Evolutionary conservation across 371 early-diverging fungal genomes (phyloP), one percentile per base, ranked within the genome.

Genomic region (Catenaria anguillulae): DNA sequence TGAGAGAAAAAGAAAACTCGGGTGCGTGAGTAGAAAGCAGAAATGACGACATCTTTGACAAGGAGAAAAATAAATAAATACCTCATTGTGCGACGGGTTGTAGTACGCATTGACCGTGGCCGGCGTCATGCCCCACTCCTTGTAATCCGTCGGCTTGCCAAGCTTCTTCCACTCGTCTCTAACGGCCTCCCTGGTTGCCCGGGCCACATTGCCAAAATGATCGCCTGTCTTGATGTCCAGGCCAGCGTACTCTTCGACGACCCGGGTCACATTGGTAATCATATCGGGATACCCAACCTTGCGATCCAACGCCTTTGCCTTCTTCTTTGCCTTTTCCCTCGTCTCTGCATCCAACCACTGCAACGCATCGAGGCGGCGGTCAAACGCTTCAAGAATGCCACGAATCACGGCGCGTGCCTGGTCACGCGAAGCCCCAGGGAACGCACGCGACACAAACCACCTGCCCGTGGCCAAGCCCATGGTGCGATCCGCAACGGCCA

Each of bases 31-130:
- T n/a, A n/a, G n/a, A n/a, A n/a, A 46, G n/a, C 48, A 46, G n/a
- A 46, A 19, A 46, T 19, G n/a, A n/a, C 48, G n/a, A n/a, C n/a
- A 46, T 21, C 19, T 46, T 46, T 21, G 48, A 46, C 21, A n/a
- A n/a, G n/a, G 48, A 46, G 46, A 54, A 54, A 54, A 29, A 54
- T 29, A 10, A 19, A 10, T 5, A 33, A 5, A 54, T 29, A 40
- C 40, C 40, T 40, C 48, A 24, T 48, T 48, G 48, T 48, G 48
- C 48, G 48, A n/a, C 48, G 48, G 52, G 48, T 62, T 61, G 62
- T 79, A 82, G 60, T 79, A 84, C 17, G 82, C 83, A 64, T 84
- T 82, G 37, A 81, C 83, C 24, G 76, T 79, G 45, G 75, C 75
- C 19, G 83, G 80, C 37, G 64, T 62, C 82, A 83, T 80, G 1